Conservation (phyloP, 345 rosid species). For the Ceriops zippeliana region DNA sequence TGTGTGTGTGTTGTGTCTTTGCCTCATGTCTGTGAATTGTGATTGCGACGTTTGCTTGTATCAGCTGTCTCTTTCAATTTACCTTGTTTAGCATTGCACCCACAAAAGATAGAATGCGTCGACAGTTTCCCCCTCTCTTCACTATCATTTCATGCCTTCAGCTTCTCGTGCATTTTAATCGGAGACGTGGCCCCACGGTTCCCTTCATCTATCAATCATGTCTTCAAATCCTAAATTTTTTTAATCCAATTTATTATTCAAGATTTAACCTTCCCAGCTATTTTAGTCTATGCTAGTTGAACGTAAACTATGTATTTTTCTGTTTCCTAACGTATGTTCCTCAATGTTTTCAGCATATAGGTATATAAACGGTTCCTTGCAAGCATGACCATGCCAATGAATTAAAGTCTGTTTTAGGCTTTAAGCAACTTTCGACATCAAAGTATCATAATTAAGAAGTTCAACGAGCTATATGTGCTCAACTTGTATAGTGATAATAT, state of each 20-base stretch:
- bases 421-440: too few relatives aligned
- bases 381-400: too few relatives aligned
- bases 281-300: background rate
- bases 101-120: slow-evolving; percentile 62
- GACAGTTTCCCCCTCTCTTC: slow-evolving; percentile 43
- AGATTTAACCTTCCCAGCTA: background rate
- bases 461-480: too few relatives aligned
- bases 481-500: too few relatives aligned
- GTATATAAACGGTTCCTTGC: too few relatives aligned
- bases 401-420: too few relatives aligned
- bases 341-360: too few relatives aligned
- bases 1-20: too few relatives aligned
- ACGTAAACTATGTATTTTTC: background rate
- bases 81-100: slow-evolving; percentile 73
- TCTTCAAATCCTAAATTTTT: background rate
- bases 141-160: slow-evolving; percentile 33
- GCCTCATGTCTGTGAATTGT: slow-evolving; percentile 1
- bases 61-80: slow-evolving; percentile 58
- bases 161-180: background rate
- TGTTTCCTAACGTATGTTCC: background rate
- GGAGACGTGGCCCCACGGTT: background rate
- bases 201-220: slow-evolving; percentile 17
- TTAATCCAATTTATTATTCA: background rate
- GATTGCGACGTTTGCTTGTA: slow-evolving; percentile 60
- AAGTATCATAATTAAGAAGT: too few relatives aligned